Conservation (phyloP, 2,329 filamentous ascomycete species). For the Alternaria ethzedia region DNA sequence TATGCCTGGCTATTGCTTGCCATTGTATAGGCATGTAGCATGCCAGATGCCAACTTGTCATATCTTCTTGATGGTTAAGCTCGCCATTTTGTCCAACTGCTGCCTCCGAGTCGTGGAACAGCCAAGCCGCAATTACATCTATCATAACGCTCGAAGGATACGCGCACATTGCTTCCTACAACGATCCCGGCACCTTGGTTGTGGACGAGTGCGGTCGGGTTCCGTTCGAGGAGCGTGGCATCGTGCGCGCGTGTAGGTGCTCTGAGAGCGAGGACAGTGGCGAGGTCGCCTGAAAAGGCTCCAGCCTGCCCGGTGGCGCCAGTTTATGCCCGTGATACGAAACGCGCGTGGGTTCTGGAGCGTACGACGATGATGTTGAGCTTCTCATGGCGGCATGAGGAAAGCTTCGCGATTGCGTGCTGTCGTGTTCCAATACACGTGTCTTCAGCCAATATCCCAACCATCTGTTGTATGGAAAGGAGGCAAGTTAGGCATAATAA, state of each 20-base stretch:
- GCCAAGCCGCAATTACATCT: conserved; percentile 31
- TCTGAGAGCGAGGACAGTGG: conserved; percentile 36
- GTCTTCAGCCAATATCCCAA: neutral
- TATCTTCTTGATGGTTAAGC: conserved; percentile 37
- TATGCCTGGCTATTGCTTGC: conserved; percentile 57
- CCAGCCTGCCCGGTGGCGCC: conserved; percentile 27
- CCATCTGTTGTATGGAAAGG: neutral
- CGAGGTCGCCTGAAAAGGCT: conserved; percentile 38
- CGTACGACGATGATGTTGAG: conserved; percentile 39
- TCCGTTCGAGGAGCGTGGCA: conserved; percentile 42
- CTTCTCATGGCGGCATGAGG: conserved; percentile 19
- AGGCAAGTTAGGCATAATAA: neutral
- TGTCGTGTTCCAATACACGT: neutral
- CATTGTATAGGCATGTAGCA: conserved; percentile 46
- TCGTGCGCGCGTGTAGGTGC: conserved; percentile 29
- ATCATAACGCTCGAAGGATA: conserved; percentile 39
- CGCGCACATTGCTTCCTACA: conserved; percentile 36
- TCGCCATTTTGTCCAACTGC: conserved; percentile 38
- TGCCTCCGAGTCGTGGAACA: conserved; percentile 34
- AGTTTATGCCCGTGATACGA: neutral
- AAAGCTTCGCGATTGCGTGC: conserved; percentile 14
- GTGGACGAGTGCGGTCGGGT: conserved; percentile 36
- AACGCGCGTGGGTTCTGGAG: neutral
- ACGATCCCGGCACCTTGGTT: conserved; percentile 46
- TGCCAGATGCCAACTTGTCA: conserved; percentile 46